A percentile compares a stretch with the other conserved stretches of the same genome.
Evolutionary conservation across 768 basidiomycete genomes (phyloP).

Genomic region (Cantharellus cinnabarinus): DNA sequence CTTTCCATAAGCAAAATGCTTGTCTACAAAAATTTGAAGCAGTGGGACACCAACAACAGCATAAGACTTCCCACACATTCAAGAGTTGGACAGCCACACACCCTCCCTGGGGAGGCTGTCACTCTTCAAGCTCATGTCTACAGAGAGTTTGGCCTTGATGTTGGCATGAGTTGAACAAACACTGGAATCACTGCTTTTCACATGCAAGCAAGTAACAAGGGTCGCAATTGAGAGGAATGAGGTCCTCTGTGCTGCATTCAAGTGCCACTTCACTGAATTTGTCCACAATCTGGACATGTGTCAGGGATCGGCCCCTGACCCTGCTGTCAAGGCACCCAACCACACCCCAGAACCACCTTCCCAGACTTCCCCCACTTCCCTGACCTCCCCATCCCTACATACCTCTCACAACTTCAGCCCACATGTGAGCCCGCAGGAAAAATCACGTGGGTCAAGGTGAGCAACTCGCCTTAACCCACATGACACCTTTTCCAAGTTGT

Average conservation of each 20-base stretch:
- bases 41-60: background rate
- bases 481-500: too few species aligned
- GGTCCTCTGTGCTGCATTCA: background rate
- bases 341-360: too few species aligned
- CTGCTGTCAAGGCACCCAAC: too few species aligned
- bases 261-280: background rate
- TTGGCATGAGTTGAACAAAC: background rate
- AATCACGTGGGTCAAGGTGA: too few species aligned
- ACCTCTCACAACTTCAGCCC: too few species aligned
- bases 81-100: background rate
- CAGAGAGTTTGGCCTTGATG: background rate
- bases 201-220: slow-evolving; percentile 4
- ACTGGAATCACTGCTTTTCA: background rate
- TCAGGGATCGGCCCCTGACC: too few species aligned
- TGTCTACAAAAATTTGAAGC: background rate
- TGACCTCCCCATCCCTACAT: too few species aligned
- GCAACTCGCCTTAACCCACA: too few species aligned
- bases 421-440: too few species aligned
- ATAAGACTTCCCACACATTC: background rate
- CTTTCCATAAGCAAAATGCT: background rate
- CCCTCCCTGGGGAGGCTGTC: background rate
- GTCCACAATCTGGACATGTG: slow-evolving; percentile 2
- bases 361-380: too few species aligned
- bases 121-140: background rate
- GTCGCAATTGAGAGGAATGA: slow-evolving; percentile 6